Conservation (phyloP, 768 basidiomycete species). For the Rhizopogon roseolus region DNA sequence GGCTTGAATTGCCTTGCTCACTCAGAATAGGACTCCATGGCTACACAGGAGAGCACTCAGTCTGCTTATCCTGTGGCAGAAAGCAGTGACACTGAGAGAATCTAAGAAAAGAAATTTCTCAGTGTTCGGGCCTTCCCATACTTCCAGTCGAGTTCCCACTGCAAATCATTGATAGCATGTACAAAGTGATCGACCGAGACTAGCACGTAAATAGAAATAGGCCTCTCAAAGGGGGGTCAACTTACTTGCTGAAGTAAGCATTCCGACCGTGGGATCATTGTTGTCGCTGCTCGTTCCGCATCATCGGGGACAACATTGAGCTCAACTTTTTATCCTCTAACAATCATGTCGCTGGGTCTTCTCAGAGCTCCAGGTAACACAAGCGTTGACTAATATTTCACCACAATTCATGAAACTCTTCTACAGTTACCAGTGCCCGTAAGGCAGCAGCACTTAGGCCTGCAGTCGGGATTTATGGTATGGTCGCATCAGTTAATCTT, state of each 20-base stretch:
- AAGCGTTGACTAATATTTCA: neutral
- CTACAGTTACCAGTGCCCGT: constrained; percentile 31
- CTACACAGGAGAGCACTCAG: neutral
- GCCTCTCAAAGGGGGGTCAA: neutral
- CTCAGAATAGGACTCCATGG: neutral
- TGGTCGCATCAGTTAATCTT: constrained; percentile 9
- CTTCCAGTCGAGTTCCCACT: too few relatives aligned
- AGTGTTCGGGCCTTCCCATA: too few relatives aligned
- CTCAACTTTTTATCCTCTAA: constrained; percentile 1
- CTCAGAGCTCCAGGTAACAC: constrained; percentile 31
- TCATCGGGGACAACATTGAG: neutral
- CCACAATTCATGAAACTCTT: neutral
- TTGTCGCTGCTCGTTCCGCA: constrained; percentile 2
- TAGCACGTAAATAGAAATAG: neutral
- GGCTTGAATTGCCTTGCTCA: neutral
- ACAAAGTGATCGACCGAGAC: neutral
- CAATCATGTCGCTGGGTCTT: constrained; percentile 44
- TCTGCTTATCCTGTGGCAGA: neutral
- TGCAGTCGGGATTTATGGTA: constrained; percentile 39
- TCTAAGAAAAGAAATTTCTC: neutral
- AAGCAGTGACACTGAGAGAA: neutral
- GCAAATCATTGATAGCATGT: too few relatives aligned
- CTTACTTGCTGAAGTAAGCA: neutral
- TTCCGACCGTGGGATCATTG: neutral
- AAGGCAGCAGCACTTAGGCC: constrained; percentile 44